Percentiles rank a stretch among this genome's conserved stretches.
Conservation (phyloP, 2,329 filamentous ascomycete species). For the Coniochaeta ligniaria region DNA sequence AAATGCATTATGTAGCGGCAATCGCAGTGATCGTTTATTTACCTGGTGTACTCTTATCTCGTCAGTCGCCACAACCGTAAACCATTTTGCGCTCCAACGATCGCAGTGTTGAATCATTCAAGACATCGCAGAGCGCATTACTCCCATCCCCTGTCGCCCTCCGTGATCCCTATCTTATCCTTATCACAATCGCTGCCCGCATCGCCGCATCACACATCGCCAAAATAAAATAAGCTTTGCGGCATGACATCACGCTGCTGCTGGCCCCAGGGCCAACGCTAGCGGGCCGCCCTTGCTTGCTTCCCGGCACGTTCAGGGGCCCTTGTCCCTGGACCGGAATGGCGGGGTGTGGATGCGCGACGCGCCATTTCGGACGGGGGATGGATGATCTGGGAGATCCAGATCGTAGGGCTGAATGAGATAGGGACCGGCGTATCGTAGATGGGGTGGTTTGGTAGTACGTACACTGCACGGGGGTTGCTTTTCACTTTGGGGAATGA, state of each 20-base stretch:
- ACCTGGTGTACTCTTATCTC: too few relatives aligned
- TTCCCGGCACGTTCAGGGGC: background rate
- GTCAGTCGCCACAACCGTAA: too few relatives aligned
- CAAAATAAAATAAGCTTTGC: background rate
- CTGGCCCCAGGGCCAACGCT: background rate
- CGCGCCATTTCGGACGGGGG: background rate
- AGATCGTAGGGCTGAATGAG: background rate
- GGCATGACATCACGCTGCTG: constrained; percentile 5
- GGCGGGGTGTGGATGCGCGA: background rate
- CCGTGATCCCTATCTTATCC: background rate
- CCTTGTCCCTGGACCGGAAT: background rate
- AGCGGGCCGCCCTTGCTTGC: background rate
- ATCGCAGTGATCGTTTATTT: too few relatives aligned
- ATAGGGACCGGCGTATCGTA: too few relatives aligned
- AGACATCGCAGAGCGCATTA: too few relatives aligned
- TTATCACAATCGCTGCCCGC: background rate
- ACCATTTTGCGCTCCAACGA: too few relatives aligned
- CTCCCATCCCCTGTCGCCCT: too few relatives aligned
- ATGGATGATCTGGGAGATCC: background rate
- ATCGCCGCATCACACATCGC: background rate
- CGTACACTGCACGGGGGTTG: too few relatives aligned
- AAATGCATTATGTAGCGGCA: too few relatives aligned
- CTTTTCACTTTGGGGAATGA: too few relatives aligned
- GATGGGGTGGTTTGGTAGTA: too few relatives aligned
- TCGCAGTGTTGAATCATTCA: too few relatives aligned